Base-by-base conservation (phyloP, 805 yeast genomes). In the Suhomyces xylopsoci region DNA sequence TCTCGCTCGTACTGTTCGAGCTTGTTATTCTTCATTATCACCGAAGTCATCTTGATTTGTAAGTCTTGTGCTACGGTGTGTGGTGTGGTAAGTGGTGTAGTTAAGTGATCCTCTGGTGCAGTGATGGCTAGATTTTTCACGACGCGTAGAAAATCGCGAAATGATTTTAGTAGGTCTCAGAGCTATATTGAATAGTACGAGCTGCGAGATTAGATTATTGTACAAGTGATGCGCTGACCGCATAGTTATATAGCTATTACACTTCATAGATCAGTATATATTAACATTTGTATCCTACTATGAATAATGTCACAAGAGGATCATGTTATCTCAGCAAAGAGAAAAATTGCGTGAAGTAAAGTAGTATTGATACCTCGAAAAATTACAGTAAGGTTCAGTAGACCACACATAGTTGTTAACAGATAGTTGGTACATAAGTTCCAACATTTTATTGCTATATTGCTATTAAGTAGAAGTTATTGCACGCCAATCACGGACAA, bases 401-500 rank as follows among this genome's bases (percentile, higher is more conserved):
- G 4, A 12, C 4, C 3, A 26, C 5, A 9, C 12, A 8, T 3
- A 3, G 14, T 28, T 12, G 9, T 28, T 28, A 12, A 26, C 28
- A 26, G 12, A 10, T 28, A 1, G n/a, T 4, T 10, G 32, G n/a
- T 12, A 2, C 14, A 12, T 28, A 28, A 28, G 32, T 28, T n/a
- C 12, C 32, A 28, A 12, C 6, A 6, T 12, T 28, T 12, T 12
- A 28, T 28, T 28, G 7, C 32, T 28, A 28, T 28, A 28, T 28
- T 28, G 32, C 32, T 32, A 32, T n/a, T 32, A 32, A 32, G 6
- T 32, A n/a, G 17, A 36, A 36, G 41, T 17, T 65, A 82, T 57
- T 83, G 90, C 22, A 89, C 90, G 6, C 97, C 98, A 47, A 92
- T 80, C 15, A 93, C 94, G 25, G 93, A 85, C 56, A 94, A 78